A percentile compares a stretch with the other conserved stretches of the same genome.
Conservation (phyloP, 2,329 filamentous ascomycete genomes). For the Botrytis pseudocinerea region DNA sequence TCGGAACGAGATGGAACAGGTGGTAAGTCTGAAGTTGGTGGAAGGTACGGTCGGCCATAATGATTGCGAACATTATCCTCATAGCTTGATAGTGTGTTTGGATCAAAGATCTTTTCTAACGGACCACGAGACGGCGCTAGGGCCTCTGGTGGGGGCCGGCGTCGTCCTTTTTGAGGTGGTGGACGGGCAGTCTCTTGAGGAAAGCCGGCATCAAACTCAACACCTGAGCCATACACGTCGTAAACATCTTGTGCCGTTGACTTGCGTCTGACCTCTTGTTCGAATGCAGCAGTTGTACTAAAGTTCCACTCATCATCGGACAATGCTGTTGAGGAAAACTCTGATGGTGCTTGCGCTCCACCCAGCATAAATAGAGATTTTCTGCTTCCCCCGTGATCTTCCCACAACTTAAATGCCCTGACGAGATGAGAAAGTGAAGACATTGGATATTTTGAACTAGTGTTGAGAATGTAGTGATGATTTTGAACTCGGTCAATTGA, state of each 20-base stretch:
- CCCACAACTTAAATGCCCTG: conserved; percentile 73
- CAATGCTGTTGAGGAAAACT: conserved; percentile 47
- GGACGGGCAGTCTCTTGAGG: conserved; percentile 53
- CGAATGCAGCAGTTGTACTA: conserved; percentile 64
- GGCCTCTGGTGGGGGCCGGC: conserved; percentile 58
- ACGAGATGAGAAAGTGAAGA: conserved; percentile 65
- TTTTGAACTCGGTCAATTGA: conserved; percentile 68
- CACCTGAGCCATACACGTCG: conserved; percentile 59
- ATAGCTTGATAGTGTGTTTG: conserved; percentile 64
- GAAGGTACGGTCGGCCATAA: conserved; percentile 50
- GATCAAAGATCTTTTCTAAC: conserved; percentile 65
- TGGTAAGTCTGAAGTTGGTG: conserved; percentile 21
- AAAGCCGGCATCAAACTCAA: conserved; percentile 49
- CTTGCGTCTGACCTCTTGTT: conserved; percentile 54
- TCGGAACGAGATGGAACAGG: conserved; percentile 47
- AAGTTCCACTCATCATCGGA: conserved; percentile 66
- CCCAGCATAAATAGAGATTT: conserved; percentile 62
- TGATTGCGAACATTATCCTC: conserved; percentile 63
- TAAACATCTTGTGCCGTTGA: conserved; percentile 59
- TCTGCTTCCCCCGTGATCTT: conserved; percentile 69
- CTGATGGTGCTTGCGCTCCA: conserved; percentile 51
- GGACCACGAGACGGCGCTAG: conserved; percentile 57
- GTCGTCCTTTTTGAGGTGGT: conserved; percentile 44
- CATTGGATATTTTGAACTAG: conserved; percentile 62
- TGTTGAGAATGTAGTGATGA: conserved; percentile 68